Base-by-base conservation (phyloP, 176 grass and related monocot genomes). In the Triticum turgidum region DNA sequence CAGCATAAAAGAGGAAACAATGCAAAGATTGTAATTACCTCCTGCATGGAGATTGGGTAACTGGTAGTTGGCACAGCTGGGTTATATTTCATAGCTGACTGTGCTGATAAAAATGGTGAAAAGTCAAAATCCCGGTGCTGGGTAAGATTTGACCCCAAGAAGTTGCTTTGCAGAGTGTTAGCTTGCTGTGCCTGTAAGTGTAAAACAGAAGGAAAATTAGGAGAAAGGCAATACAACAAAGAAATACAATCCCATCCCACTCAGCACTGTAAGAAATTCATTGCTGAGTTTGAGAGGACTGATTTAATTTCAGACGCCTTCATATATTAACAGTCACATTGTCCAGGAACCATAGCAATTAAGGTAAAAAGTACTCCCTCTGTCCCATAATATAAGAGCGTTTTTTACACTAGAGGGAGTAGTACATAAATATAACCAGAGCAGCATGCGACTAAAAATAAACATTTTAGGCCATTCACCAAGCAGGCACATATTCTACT, bases 121-220 rank as follows among this genome's bases (percentile, higher is more conserved):
- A 98, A 88, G 84, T 98, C 92, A 87, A 96, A 96, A 70, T 98
- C 92, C n/a, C 77, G 90, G 79, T 92, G 90, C 75, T 86, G 92
- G 30, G 79, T 64, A 80, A 82, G 73, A 84, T 86, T 92, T 87
- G 88, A 86, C 66, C 91, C 92, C 76, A 96, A 77, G 81, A 98
- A 77, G 84, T 79, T 98, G 73, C 85, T 89, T 61, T 88, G 93
- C 52, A 92, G 78, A 88, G 76, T 66, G 88, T 98, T 98, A 38
- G 87, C 85, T 94, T 98, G 94, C 94, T 98, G 51, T 54, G 51
- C 51, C 51, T 54, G 92, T 35, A 88, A 82, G 22, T 78, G 86
- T 41, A 87, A 64, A 85, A 34, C 34, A 87, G 8, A 88, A 82
- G 38, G 56, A 77, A 82, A 29, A 80, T 82, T 80, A 88, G 65